phyloP scores from a whole-genome alignment of 164 flowering plant genomes.

The Macadamia tetraphylla region DNA sequence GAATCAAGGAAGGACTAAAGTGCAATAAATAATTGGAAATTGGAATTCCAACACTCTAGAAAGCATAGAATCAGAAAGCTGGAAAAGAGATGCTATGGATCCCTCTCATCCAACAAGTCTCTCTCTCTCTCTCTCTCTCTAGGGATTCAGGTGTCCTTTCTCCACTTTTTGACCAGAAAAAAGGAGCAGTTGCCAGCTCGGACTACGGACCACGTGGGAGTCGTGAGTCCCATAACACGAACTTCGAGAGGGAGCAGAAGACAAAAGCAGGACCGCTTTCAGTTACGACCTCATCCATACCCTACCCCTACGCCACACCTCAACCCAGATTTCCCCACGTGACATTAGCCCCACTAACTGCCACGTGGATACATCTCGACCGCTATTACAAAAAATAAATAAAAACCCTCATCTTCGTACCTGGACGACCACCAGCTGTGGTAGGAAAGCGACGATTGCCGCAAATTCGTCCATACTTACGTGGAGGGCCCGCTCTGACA shows the following conservation, averaged over 20 bases:
- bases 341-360: not conserved
- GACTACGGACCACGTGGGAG: constrained; percentile 4
- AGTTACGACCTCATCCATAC: too few species aligned
- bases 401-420: not conserved
- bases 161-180: not conserved
- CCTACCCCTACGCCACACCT: too few species aligned
- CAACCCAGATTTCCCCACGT: not conserved
- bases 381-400: not conserved
- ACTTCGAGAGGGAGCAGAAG: not conserved
- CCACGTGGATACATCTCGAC: constrained; percentile 12
- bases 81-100: not conserved
- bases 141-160: not conserved
- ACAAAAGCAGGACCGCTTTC: constrained; percentile 2
- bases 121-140: too few species aligned
- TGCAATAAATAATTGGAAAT: too few species aligned
- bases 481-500: constrained; percentile 6
- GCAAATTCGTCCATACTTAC: not conserved
- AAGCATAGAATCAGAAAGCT: not conserved
- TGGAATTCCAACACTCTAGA: too few species aligned
- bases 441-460: constrained; percentile 15
- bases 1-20: too few species aligned
- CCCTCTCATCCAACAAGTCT: too few species aligned
- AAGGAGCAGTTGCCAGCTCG: constrained; percentile 10
- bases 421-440: constrained; percentile 10
- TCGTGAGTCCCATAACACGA: too few species aligned